phyloP scores from a whole-genome alignment of 75 land plant species.

The Adiantum capillusveneris region DNA sequence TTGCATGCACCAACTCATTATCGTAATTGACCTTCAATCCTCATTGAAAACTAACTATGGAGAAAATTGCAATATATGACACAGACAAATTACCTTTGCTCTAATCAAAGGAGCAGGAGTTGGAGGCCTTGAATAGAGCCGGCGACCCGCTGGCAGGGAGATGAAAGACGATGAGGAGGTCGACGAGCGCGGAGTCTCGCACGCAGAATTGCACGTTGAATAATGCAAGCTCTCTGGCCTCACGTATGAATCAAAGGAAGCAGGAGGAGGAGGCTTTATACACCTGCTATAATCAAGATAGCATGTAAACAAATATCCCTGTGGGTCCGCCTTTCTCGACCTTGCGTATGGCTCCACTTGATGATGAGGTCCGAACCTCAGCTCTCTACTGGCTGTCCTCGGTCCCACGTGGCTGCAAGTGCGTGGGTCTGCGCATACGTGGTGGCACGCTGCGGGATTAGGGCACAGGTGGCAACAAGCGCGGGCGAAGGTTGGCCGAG shows the following conservation, averaged over 20 bases:
- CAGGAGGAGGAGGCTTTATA: neutral
- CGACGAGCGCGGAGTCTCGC: neutral
- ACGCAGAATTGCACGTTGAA: constrained; percentile 1
- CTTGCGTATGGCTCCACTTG: constrained; percentile 7
- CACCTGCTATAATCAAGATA: neutral
- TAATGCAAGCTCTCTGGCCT: constrained; percentile 1
- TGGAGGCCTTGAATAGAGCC: neutral
- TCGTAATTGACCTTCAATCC: too few relatives aligned
- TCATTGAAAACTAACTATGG: too few relatives aligned
- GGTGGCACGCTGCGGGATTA: neutral
- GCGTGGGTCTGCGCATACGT: neutral
- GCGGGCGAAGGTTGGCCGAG: neutral
- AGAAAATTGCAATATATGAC: too few relatives aligned
- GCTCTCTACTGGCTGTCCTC: too few relatives aligned
- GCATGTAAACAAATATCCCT: constrained; percentile 6
- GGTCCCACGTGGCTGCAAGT: neutral
- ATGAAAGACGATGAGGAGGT: neutral
- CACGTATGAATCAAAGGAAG: neutral
- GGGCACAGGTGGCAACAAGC: neutral
- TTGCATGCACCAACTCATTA: too few relatives aligned
- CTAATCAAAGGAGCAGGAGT: constrained; percentile 3
- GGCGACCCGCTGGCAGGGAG: neutral
- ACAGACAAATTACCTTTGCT: neutral
- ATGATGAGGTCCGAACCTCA: neutral
- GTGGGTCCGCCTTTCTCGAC: constrained; percentile 6